A percentile compares a stretch with the other conserved stretches of the same genome.
Evolutionary conservation across 805 yeast species (phyloP).

Genomic region (Cyberlindnera bimundalis): DNA sequence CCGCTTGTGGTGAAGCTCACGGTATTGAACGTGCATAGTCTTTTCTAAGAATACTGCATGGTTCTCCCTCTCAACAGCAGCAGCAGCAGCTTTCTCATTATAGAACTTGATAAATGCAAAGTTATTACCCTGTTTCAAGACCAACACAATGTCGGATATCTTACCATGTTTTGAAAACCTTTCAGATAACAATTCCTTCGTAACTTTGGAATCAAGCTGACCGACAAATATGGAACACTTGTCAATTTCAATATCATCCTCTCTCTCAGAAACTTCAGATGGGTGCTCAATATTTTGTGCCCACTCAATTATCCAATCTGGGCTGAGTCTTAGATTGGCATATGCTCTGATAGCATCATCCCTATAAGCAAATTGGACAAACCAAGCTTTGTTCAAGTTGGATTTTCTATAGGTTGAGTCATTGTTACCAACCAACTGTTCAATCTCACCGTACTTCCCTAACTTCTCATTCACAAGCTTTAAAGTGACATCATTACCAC

Average conservation of each 20-base stretch:
- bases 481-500: slow-evolving; percentile 28
- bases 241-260: slow-evolving; percentile 49
- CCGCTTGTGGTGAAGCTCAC: slow-evolving; percentile 47
- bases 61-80: slow-evolving; percentile 83
- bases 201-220: slow-evolving; percentile 54
- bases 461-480: slow-evolving; percentile 38
- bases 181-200: slow-evolving; percentile 50
- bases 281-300: slow-evolving; percentile 73
- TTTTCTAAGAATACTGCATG: slow-evolving; percentile 70
- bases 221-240: slow-evolving; percentile 76
- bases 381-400: slow-evolving; percentile 52
- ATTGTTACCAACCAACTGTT: slow-evolving; percentile 49
- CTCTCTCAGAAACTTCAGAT: slow-evolving; percentile 22
- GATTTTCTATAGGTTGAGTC: slow-evolving; percentile 31
- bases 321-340: slow-evolving; percentile 58
- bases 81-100: slow-evolving; percentile 71
- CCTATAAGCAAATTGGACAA: slow-evolving; percentile 71
- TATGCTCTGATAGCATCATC: slow-evolving; percentile 87
- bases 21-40: slow-evolving; percentile 83
- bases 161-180: slow-evolving; percentile 69
- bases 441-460: slow-evolving; percentile 69
- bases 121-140: slow-evolving; percentile 45
- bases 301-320: slow-evolving; percentile 71
- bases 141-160: slow-evolving; percentile 52
- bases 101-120: slow-evolving; percentile 74